Base-by-base conservation (phyloP, 2,329 filamentous ascomycete genomes). In the Leptographium lundbergii region DNA sequence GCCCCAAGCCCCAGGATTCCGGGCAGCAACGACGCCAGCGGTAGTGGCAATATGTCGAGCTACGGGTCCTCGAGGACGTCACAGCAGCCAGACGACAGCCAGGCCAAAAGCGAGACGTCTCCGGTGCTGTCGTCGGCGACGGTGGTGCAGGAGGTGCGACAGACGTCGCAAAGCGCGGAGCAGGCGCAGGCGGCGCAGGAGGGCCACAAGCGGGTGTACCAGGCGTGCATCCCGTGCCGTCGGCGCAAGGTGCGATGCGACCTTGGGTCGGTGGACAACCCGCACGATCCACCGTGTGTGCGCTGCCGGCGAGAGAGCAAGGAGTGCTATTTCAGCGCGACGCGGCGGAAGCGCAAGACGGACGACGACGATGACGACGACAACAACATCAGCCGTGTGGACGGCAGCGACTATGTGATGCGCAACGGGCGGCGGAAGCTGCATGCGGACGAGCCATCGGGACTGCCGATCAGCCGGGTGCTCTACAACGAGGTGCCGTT, bases 291-390 rank as follows among this genome's bases (percentile, higher is more conserved):
- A 59, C 94, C 94, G 2, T 99, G 94, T 72, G 88, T 92, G 61
- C 85, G 94, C 69, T 99, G 94, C 71, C 87, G 91, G 57, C 86
- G 94, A 65, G 94, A 99, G 77, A 90, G 87, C 75, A 97, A 97
- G 72, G 87, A 96, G 67, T 99, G 94, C 77, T 95, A 87, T 79
- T 99, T 99, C 77, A 95, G 91, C 63, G 89, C 91, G 24, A 97
- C 91, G 36, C 82, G 94, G 56, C 85, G 94, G 69, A 97, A 97
- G 83, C 84, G 91, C 69, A 95, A 94, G 78, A 80, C 80, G 54
- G 82, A 78, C 65, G 77, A 88, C 65, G 81, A 72, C 32, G 75
- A 76, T 60, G 81, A 84, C 65, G 85, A 89, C 63, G 89, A 89
- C 70, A 17, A 72, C 34, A 75, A 76, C 60, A 81, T 84, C 65